These are phyloP conservation scores for Caryopteris hybrid DNA, from an alignment of 305 asterid species.

Conservation along the genomic window DNA sequence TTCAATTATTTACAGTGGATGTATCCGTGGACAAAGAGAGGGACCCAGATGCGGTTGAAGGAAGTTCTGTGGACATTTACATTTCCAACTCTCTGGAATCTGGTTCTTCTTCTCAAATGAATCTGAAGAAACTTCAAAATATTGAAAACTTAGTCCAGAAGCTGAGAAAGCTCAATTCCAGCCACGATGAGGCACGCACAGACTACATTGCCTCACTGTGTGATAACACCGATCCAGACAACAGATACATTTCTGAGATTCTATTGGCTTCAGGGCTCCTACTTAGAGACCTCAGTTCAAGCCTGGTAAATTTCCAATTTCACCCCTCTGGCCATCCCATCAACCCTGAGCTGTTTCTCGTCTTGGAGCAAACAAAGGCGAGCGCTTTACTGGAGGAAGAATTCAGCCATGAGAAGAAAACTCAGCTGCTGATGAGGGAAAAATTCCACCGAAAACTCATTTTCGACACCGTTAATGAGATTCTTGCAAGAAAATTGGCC, in stretches of 20 bases:
- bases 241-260: constrained; percentile 82
- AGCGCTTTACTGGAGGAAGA: constrained; percentile 39
- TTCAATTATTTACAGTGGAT: constrained; percentile 36
- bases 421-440: constrained; percentile 28
- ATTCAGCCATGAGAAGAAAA: constrained; percentile 17
- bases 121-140: constrained; percentile 63
- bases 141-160: constrained; percentile 75
- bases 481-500: constrained; percentile 55
- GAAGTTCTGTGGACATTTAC: constrained; percentile 22
- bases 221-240: constrained; percentile 68
- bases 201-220: constrained; percentile 93
- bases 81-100: constrained; percentile 23
- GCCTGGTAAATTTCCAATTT: constrained; percentile 61
- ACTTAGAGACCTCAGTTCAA: constrained; percentile 71
- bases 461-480: constrained; percentile 75
- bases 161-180: constrained; percentile 77
- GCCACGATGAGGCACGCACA: constrained; percentile 81
- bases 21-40: constrained; percentile 25
- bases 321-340: constrained; percentile 80
- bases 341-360: constrained; percentile 82
- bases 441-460: constrained; percentile 61
- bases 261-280: constrained; percentile 92
- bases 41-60: constrained; percentile 18
- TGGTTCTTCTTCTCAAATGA: constrained; percentile 39
- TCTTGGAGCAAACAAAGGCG: constrained; percentile 86